Evolutionary conservation across 768 basidiomycete species (phyloP), one percentile per base, ranked within the genome.

Genomic region (Lactarius hengduanensis): DNA sequence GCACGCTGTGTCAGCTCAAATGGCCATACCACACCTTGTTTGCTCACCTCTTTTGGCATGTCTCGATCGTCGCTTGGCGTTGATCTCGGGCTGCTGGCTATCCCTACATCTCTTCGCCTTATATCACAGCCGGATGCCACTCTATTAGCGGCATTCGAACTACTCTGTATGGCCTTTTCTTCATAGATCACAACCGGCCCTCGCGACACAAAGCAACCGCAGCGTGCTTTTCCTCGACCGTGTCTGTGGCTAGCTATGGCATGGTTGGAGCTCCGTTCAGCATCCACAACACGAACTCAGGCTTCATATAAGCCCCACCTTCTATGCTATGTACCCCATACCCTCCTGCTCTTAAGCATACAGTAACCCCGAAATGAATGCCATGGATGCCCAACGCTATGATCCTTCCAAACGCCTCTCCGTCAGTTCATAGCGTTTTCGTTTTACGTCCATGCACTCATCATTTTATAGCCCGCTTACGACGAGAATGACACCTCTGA

Each of bases 381-480:
- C 57, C 13, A 30, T 66, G 61, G 65, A 66, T 8, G 57, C 65
- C 16, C 65, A 66, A 62, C 65, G 65, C 57, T 66, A 66, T 54
- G 57, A 66, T 11, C 57, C 40, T 36, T 58, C 61, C 16, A 57
- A 43, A 40, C 61, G 60, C 38, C 7, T 4, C 34, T 34, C 57
- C 34, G 65, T 66, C 16, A 62, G 65, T 66, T 62, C 41, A 40
- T 54, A 18, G 18, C 56, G 9, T 41, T 58, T 20, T 43, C 13
- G 9, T 15, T 38, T 58, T 40, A 28, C 30, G 8, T 58, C n/a
- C 57, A 20, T 2, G 10, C 18, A 41, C 61, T 62, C 22, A 66
- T 45, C n/a, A 10, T n/a, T 53, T 30, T 26, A 54, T 30, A 66
- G 65, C 57, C 61, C 47, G 7, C 38, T n/a, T 32, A 16, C 34